Evolutionary conservation across 2,329 filamentous ascomycete genomes (phyloP).

Genomic region (Fusarium buharicum): DNA sequence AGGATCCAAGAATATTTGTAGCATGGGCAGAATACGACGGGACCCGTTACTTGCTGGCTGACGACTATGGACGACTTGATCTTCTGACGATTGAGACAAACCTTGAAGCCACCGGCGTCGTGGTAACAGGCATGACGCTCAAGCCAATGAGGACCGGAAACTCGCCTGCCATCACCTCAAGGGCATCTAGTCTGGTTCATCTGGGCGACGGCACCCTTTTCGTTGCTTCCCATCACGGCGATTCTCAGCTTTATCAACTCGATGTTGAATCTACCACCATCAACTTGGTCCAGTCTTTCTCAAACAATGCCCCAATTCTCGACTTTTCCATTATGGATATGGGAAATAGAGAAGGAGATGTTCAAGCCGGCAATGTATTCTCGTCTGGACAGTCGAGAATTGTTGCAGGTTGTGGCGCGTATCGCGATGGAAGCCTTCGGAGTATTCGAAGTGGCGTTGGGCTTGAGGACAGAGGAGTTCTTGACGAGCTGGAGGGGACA

Average conservation of each 20-base stretch:
- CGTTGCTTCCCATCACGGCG: conserved; percentile 90
- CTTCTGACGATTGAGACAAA: conserved; percentile 81
- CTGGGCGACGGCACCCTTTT: conserved; percentile 79
- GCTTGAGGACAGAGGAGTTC: conserved; percentile 83
- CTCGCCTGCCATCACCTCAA: conserved; percentile 64
- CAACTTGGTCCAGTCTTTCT: conserved; percentile 73
- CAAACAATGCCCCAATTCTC: conserved; percentile 88
- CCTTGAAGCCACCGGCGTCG: conserved; percentile 70
- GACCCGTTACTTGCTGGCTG: conserved; percentile 85
- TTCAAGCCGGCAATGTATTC: conserved; percentile 82
- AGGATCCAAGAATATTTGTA: conserved; percentile 86
- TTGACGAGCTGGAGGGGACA: conserved; percentile 81
- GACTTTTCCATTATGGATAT: conserved; percentile 98
- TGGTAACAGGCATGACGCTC: conserved; percentile 78
- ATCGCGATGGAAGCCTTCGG: conserved; percentile 85
- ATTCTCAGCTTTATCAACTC: conserved; percentile 82
- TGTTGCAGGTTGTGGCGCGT: conserved; percentile 91
- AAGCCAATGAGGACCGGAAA: conserved; percentile 53
- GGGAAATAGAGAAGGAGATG: conserved; percentile 83
- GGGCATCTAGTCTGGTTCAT: conserved; percentile 82
- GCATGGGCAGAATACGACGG: conserved; percentile 88
- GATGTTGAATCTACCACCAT: conserved; percentile 58
- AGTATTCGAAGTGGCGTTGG: conserved; percentile 95
- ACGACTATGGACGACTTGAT: conserved; percentile 89
- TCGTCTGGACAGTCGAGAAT: conserved; percentile 94